phyloP scores from a whole-genome alignment of 768 basidiomycete genomes.

The Lactarius hatsudake region DNA sequence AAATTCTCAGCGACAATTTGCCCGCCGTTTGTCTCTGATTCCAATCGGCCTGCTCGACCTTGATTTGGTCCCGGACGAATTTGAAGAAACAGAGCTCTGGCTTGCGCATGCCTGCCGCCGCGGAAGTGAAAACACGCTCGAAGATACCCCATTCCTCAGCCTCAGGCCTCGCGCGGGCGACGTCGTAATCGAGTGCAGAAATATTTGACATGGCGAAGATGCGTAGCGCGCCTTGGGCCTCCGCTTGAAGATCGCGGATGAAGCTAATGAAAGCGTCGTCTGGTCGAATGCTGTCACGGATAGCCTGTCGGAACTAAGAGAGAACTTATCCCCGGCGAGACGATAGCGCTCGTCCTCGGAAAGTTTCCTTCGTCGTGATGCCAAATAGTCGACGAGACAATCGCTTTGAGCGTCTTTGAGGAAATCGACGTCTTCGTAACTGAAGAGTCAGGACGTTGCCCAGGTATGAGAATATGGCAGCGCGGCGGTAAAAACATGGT shows the following conservation, averaged over 20 bases:
- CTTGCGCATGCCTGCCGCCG: slow-evolving; percentile 51
- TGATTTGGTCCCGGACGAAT: slow-evolving; percentile 45
- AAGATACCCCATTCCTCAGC: slow-evolving; percentile 50
- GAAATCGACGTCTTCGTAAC: slow-evolving; percentile 44
- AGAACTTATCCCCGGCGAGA: slow-evolving; percentile 40
- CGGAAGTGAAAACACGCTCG: slow-evolving; percentile 51
- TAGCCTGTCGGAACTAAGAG: slow-evolving; percentile 43
- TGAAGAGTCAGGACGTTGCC: slow-evolving; percentile 51
- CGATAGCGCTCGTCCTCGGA: slow-evolving; percentile 46
- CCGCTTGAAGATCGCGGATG: slow-evolving; percentile 45
- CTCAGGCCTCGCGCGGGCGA: slow-evolving; percentile 43
- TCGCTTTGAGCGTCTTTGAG: slow-evolving; percentile 39
- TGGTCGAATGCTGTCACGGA: slow-evolving; percentile 47
- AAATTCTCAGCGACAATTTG: slow-evolving; percentile 50
- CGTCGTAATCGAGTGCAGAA: slow-evolving; percentile 48
- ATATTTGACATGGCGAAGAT: slow-evolving; percentile 63
- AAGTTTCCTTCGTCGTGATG: slow-evolving; percentile 48
- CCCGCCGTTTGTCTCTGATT: slow-evolving; percentile 46
- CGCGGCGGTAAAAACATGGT: slow-evolving; percentile 14
- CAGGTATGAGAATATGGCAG: slow-evolving; percentile 40
- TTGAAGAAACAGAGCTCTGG: slow-evolving; percentile 53
- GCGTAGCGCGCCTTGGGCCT: slow-evolving; percentile 36
- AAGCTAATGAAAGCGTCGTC: slow-evolving; percentile 46
- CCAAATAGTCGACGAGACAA: slow-evolving; percentile 48
- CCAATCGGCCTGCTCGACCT: slow-evolving; percentile 43